These are phyloP conservation scores for Fraxinus cuspidata DNA, from an alignment of 257 asterid species.

Conservation along the genomic window DNA sequence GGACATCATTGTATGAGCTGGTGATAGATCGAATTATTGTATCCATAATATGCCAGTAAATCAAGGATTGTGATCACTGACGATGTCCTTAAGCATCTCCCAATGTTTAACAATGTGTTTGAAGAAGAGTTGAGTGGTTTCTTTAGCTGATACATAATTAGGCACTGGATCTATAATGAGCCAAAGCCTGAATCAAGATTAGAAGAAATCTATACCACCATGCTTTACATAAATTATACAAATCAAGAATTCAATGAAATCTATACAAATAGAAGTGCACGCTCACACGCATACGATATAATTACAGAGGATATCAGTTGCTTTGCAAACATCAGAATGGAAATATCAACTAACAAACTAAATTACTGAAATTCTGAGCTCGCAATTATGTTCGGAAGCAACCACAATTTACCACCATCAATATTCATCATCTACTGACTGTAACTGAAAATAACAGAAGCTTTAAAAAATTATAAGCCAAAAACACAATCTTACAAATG, in stretches of 20 bases:
- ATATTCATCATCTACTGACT: too few species aligned
- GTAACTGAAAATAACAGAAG: neutral
- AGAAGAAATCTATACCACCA: neutral
- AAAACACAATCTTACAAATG: neutral
- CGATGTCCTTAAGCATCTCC: too few species aligned
- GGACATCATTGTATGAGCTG: constrained; percentile 49
- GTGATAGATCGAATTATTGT: constrained; percentile 30
- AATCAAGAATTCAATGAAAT: neutral
- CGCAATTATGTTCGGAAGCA: neutral
- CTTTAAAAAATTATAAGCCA: neutral
- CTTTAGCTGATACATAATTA: too few species aligned
- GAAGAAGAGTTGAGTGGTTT: too few species aligned
- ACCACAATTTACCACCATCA: neutral
- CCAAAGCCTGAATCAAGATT: neutral
- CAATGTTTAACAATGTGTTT: too few species aligned
- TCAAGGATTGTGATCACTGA: too few species aligned
- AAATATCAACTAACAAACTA: constrained; percentile 6
- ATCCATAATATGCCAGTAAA: too few species aligned
- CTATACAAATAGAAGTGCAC: too few species aligned
- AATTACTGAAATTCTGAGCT: neutral
- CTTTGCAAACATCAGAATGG: neutral
- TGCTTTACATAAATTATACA: neutral
- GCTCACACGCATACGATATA: too few species aligned
- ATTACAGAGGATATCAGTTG: neutral
- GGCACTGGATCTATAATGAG: neutral